phyloP scores from a whole-genome alignment of 345 rosid genomes.

The Eucalyptus fibrosa region DNA sequence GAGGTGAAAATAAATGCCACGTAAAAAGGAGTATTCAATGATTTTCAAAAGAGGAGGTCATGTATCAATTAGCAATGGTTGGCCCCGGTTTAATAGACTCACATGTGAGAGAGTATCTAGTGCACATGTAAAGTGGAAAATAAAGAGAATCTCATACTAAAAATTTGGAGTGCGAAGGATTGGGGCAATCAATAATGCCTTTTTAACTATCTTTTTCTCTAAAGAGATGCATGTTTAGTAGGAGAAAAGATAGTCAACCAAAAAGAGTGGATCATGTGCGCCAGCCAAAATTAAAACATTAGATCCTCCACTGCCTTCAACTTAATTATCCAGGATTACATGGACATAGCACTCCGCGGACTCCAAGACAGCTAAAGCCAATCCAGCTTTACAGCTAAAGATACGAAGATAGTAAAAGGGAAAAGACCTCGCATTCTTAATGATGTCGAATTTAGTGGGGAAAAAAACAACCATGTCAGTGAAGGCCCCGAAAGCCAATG shows the following conservation, averaged over 20 bases:
- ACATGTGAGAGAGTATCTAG: background rate
- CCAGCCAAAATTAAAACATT: background rate
- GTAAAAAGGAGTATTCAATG: no score
- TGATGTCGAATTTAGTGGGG: background rate
- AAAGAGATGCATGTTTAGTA: background rate
- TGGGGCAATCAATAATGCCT: background rate
- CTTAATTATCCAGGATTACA: background rate
- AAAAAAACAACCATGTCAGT: background rate
- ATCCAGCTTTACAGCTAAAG: background rate
- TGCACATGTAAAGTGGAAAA: background rate
- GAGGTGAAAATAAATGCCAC: no score
- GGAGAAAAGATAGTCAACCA: background rate
- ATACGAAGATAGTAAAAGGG: background rate
- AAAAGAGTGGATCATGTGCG: background rate
- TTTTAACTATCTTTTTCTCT: background rate
- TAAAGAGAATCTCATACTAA: background rate
- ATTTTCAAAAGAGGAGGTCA: no score
- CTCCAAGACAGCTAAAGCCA: background rate
- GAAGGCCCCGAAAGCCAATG: background rate
- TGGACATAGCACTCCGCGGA: background rate
- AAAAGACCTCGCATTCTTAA: background rate
- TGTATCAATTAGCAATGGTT: no score
- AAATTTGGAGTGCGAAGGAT: background rate
- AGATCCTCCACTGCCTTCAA: background rate
- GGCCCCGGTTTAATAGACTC: no score